These are phyloP conservation scores for Eleusine coracana DNA, from an alignment of 176 grass and related monocot genomes.

Conservation along the genomic window DNA sequence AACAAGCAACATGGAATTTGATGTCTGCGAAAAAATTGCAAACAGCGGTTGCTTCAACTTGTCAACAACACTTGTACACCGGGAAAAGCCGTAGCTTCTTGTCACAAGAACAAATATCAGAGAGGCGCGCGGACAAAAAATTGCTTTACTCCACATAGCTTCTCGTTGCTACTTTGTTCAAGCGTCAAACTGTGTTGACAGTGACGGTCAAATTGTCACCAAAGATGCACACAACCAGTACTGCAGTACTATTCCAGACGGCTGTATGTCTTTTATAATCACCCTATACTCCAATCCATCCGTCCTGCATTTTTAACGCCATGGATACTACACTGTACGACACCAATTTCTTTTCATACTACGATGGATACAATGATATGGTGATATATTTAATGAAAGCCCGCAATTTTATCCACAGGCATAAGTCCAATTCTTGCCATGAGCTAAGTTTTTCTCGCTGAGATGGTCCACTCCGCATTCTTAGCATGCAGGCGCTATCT, in stretches of 20 bases:
- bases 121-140: background rate
- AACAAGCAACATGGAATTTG: background rate
- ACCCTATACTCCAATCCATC: background rate
- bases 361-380: conserved; percentile 25
- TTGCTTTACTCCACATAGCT: conserved; percentile 4
- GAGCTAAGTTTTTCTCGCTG: background rate
- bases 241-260: conserved; percentile 47
- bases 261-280: conserved; percentile 50
- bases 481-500: background rate
- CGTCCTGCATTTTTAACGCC: conserved; percentile 5
- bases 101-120: conserved; percentile 10
- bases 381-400: conserved; percentile 21
- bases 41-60: conserved; percentile 2
- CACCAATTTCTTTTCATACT: conserved; percentile 21
- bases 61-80: conserved; percentile 4
- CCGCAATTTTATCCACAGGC: conserved; percentile 24
- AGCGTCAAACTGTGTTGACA: conserved; percentile 20
- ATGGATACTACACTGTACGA: conserved; percentile 18
- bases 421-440: conserved; percentile 26
- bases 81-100: conserved; percentile 2
- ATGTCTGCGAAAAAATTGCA: conserved; percentile 2
- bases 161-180: conserved; percentile 13
- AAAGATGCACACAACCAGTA: conserved; percentile 32
- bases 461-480: background rate
- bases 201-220: conserved; percentile 46